phyloP scores from a whole-genome alignment of 768 basidiomycete species.

The Lactarius evosmus region DNA sequence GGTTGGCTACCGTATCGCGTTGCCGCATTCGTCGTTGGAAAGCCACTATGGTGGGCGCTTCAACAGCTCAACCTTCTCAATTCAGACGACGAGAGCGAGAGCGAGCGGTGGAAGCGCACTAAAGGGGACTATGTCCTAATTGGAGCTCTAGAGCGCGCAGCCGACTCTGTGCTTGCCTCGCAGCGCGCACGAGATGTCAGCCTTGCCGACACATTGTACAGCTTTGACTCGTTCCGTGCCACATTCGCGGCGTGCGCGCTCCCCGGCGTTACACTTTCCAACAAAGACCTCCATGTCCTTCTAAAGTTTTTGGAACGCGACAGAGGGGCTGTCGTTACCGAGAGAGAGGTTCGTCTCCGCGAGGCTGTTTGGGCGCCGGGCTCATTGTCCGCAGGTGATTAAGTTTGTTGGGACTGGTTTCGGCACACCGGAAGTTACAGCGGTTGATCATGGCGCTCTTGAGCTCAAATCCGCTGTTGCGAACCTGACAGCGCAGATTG shows the following conservation, averaged over 20 bases:
- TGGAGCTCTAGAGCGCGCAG: constrained; percentile 61
- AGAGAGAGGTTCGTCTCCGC: constrained; percentile 55
- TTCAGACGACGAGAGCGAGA: constrained; percentile 51
- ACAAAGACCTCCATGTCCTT: constrained; percentile 64
- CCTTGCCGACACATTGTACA: constrained; percentile 61
- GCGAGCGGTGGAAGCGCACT: constrained; percentile 50
- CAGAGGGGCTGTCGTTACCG: constrained; percentile 54
- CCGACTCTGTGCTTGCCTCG: constrained; percentile 49
- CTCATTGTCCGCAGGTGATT: constrained; percentile 53
- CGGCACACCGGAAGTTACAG: constrained; percentile 53
- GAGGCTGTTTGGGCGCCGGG: background rate
- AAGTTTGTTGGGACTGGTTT: constrained; percentile 60
- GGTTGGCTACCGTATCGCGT: constrained; percentile 68
- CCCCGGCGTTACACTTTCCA: constrained; percentile 48
- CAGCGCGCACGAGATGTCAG: constrained; percentile 44
- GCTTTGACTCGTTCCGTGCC: constrained; percentile 53
- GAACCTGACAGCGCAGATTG: constrained; percentile 66
- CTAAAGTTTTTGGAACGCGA: constrained; percentile 81
- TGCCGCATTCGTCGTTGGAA: constrained; percentile 67
- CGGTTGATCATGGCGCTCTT: constrained; percentile 79
- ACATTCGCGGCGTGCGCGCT: constrained; percentile 50
- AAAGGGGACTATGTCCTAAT: constrained; percentile 73
- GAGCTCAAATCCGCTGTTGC: constrained; percentile 71
- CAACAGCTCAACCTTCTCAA: constrained; percentile 72
- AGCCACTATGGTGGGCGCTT: constrained; percentile 85